A percentile compares a stretch with the other conserved stretches of the same genome.
Conservation (phyloP, 768 basidiomycete genomes). For the Atractiella rhizophila region DNA sequence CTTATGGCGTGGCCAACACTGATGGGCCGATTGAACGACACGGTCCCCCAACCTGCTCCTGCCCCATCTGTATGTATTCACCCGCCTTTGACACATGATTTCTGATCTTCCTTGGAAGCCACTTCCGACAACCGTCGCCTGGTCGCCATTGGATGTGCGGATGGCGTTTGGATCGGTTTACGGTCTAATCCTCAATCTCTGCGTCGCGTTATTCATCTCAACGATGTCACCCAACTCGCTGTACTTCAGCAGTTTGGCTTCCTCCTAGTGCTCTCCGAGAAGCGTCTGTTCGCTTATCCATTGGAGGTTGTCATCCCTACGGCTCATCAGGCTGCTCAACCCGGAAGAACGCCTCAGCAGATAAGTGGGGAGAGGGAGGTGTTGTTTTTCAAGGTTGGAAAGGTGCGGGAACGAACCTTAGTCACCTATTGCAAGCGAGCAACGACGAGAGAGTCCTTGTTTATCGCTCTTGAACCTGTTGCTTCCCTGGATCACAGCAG, state of each 20-base stretch:
- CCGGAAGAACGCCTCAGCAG: slow-evolving; percentile 63
- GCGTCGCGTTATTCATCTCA: slow-evolving; percentile 75
- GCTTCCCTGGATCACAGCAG: slow-evolving; percentile 49
- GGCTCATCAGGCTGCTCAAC: slow-evolving; percentile 33
- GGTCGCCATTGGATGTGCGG: slow-evolving; percentile 77
- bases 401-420: slow-evolving; percentile 57
- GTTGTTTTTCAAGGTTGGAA: slow-evolving; percentile 83
- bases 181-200: slow-evolving; percentile 67
- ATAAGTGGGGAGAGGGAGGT: slow-evolving; percentile 76
- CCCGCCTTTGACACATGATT: neutral
- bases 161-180: slow-evolving; percentile 89
- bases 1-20: neutral
- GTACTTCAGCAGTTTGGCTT: slow-evolving; percentile 92
- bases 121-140: slow-evolving; percentile 61
- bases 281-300: slow-evolving; percentile 50
- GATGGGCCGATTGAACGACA: slow-evolving; percentile 1
- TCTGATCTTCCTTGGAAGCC: slow-evolving; percentile 25
- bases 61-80: slow-evolving; percentile 48
- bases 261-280: slow-evolving; percentile 65
- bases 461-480: slow-evolving; percentile 95
- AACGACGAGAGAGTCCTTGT: slow-evolving; percentile 79
- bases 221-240: slow-evolving; percentile 80
- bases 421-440: slow-evolving; percentile 79
- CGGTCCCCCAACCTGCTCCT: slow-evolving; percentile 59
- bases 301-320: slow-evolving; percentile 91